Percentiles rank a stretch among this genome's conserved stretches.
Conservation (phyloP, 2,329 filamentous ascomycete species). For the Domatiomyces globalis region DNA sequence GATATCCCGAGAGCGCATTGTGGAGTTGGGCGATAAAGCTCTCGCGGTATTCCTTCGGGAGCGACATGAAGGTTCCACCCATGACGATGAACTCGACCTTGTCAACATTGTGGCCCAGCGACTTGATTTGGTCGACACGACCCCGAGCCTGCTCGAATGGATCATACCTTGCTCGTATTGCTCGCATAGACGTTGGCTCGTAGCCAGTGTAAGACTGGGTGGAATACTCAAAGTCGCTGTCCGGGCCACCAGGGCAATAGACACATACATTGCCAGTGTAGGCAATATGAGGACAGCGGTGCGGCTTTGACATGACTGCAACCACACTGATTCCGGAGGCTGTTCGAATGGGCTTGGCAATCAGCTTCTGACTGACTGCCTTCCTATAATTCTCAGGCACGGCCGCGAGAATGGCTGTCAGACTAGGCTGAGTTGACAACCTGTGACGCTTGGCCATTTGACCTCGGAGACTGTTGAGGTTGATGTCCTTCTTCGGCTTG, state of each 20-base stretch:
- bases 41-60: slow-evolving; percentile 76
- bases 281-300: slow-evolving; percentile 91
- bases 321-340: slow-evolving; percentile 80
- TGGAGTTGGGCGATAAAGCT: slow-evolving; percentile 91
- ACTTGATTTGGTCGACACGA: slow-evolving; percentile 90
- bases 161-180: slow-evolving; percentile 91
- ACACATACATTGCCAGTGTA: slow-evolving; percentile 95
- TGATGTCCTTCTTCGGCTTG: slow-evolving; percentile 69
- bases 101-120: slow-evolving; percentile 89
- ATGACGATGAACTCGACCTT: slow-evolving; percentile 99
- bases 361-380: slow-evolving; percentile 89
- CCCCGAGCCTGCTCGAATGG: slow-evolving; percentile 95
- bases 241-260: slow-evolving; percentile 92
- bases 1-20: slow-evolving; percentile 92
- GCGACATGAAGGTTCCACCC: slow-evolving; percentile 98
- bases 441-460: slow-evolving; percentile 89
- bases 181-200: slow-evolving; percentile 95
- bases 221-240: slow-evolving; percentile 98
- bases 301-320: slow-evolving; percentile 98
- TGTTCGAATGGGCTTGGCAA: slow-evolving; percentile 92
- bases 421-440: slow-evolving; percentile 70
- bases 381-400: slow-evolving; percentile 99
- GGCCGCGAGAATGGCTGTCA: slow-evolving; percentile 93
- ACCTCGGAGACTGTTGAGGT: slow-evolving; percentile 74
- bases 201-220: slow-evolving; percentile 98